Evolutionary conservation across 257 asterid species (phyloP).

Genomic region (Salvia hispanica): DNA sequence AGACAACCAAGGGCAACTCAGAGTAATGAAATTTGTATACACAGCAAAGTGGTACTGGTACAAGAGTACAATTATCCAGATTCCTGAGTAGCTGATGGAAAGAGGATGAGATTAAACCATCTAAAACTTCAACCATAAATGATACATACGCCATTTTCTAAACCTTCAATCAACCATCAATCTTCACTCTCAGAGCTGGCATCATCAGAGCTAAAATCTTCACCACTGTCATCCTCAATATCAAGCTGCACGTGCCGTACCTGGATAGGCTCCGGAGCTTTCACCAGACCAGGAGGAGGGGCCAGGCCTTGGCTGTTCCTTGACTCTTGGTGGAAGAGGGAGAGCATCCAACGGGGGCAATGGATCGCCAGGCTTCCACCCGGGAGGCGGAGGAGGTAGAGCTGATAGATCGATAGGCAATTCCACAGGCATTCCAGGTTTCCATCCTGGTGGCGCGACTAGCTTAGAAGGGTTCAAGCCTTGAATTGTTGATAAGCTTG

Average conservation of each 20-base stretch:
- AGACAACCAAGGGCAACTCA: too few species aligned
- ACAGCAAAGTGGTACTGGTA: too few species aligned
- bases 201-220: slow-evolving; percentile 60
- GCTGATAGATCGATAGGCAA: slow-evolving; percentile 73
- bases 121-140: neutral
- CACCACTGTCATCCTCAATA: slow-evolving; percentile 77
- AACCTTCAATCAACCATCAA: slow-evolving; percentile 34
- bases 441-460: slow-evolving; percentile 85
- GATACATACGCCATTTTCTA: neutral
- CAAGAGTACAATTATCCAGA: too few species aligned
- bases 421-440: slow-evolving; percentile 95
- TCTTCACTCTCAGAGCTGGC: slow-evolving; percentile 81
- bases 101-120: slow-evolving; percentile 1
- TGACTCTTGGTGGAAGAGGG: slow-evolving; percentile 57
- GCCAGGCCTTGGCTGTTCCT: slow-evolving; percentile 53
- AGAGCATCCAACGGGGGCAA: slow-evolving; percentile 72
- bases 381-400: slow-evolving; percentile 85
- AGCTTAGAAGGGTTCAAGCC: slow-evolving; percentile 65
- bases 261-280: slow-evolving; percentile 75
- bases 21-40: too few species aligned
- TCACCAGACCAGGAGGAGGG: slow-evolving; percentile 52
- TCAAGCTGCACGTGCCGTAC: slow-evolving; percentile 95
- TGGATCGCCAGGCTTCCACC: slow-evolving; percentile 97
- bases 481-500: slow-evolving; percentile 45
- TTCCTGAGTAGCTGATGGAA: too few species aligned